These are phyloP conservation scores for Triticum urartu DNA, from an alignment of 176 grass and related monocot genomes.

Conservation along the genomic window DNA sequence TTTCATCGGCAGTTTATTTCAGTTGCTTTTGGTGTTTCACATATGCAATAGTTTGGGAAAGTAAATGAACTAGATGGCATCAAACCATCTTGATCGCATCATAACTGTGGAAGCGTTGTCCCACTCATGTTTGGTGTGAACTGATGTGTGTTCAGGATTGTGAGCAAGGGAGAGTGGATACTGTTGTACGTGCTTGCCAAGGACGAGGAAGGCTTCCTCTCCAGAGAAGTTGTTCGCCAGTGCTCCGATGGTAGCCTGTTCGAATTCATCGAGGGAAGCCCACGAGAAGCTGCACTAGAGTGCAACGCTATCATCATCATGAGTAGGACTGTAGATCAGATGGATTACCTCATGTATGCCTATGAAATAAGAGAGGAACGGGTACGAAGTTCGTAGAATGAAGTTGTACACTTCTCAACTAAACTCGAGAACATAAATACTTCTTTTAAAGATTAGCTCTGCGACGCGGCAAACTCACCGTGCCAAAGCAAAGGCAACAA, in stretches of 20 bases:
- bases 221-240: slow-evolving; percentile 51
- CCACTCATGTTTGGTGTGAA: background rate
- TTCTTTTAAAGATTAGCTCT: no score
- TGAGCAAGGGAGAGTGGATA: slow-evolving; percentile 63
- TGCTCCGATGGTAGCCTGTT: slow-evolving; percentile 77
- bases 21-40: background rate
- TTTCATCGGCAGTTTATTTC: background rate
- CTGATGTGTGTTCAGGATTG: slow-evolving; percentile 33
- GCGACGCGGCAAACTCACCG: no score
- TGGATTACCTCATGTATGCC: background rate
- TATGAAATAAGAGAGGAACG: no score
- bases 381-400: no score
- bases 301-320: background rate
- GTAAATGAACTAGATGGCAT: no score
- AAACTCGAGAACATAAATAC: no score
- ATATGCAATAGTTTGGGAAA: no score
- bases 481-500: no score
- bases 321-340: background rate
- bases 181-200: slow-evolving; percentile 61
- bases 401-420: no score
- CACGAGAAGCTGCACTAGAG: slow-evolving; percentile 13
- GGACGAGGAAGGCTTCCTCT: slow-evolving; percentile 66
- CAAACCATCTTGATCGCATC: no score
- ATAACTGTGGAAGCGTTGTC: no score
- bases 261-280: slow-evolving; percentile 39